Evolutionary conservation across 2,329 filamentous ascomycete species (phyloP).

Genomic region (Nigrograna mackinnonii): DNA sequence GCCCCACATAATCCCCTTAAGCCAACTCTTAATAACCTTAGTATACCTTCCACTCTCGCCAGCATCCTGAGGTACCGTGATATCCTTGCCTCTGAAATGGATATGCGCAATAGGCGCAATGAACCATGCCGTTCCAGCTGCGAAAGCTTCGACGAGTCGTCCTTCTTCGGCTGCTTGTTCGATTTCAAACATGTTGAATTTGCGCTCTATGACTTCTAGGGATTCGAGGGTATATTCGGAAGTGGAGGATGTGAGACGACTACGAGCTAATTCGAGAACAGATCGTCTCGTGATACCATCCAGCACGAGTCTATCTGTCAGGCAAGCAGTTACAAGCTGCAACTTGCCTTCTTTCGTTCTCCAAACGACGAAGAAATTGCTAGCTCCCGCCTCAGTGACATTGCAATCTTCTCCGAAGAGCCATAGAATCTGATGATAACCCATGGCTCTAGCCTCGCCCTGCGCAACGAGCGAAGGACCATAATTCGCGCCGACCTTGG

Average conservation of each 20-base stretch:
- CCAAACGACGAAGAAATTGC: slow-evolving; percentile 91
- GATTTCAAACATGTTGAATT: slow-evolving; percentile 81
- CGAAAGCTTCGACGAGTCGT: slow-evolving; percentile 81
- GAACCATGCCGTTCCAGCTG: slow-evolving; percentile 76
- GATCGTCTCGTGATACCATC: slow-evolving; percentile 87
- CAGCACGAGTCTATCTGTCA: slow-evolving; percentile 82
- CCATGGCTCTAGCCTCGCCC: slow-evolving; percentile 69
- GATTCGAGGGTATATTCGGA: slow-evolving; percentile 40
- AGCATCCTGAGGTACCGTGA: slow-evolving; percentile 45
- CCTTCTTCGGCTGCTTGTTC: slow-evolving; percentile 73
- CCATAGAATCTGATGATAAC: slow-evolving; percentile 94
- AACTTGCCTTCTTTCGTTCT: slow-evolving; percentile 63
- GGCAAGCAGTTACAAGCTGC: slow-evolving; percentile 80
- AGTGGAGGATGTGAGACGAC: slow-evolving; percentile 54
- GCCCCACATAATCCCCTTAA: slow-evolving; percentile 55
- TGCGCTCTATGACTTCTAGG: slow-evolving; percentile 76
- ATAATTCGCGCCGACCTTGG: slow-evolving; percentile 94
- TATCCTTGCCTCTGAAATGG: slow-evolving; percentile 48
- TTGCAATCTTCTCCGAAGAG: slow-evolving; percentile 76
- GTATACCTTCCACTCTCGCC: slow-evolving; percentile 49
- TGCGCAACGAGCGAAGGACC: slow-evolving; percentile 82
- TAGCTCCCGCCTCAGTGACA: slow-evolving; percentile 89
- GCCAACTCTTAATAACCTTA: slow-evolving; percentile 47
- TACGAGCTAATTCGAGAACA: slow-evolving; percentile 71
- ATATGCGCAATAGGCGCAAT: slow-evolving; percentile 51